Conservation (phyloP, 768 basidiomycete genomes). For the Dacryopinax primogenitus region DNA sequence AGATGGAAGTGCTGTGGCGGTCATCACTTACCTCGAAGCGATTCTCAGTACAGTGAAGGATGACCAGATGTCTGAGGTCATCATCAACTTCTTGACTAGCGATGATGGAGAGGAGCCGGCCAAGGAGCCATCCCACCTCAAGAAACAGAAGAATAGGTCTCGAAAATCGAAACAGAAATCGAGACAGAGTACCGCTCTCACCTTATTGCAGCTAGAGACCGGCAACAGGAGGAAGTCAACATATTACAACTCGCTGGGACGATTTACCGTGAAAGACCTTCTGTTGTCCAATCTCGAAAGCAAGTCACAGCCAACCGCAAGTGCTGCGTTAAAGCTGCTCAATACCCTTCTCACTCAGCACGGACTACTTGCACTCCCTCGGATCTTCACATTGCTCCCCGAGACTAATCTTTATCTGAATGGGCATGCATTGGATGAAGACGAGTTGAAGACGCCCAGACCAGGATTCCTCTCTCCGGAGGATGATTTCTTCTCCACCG, state of each 20-base stretch:
- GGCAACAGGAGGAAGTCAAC: constrained; percentile 48
- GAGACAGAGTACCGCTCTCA: constrained; percentile 74
- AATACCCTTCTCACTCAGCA: constrained; percentile 61
- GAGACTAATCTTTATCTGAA: constrained; percentile 42
- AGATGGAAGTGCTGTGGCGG: constrained; percentile 93
- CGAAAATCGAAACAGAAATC: constrained; percentile 10
- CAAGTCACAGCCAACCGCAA: constrained; percentile 46
- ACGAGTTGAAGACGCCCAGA: constrained; percentile 24
- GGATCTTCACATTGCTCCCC: constrained; percentile 54
- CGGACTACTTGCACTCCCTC: constrained; percentile 49
- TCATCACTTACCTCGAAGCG: constrained; percentile 88
- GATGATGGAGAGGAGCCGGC: constrained; percentile 65
- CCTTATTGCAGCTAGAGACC: constrained; percentile 75
- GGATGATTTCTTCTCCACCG: constrained; percentile 38
- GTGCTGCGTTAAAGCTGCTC: constrained; percentile 69
- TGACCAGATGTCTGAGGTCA: constrained; percentile 52
- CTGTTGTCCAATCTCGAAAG: constrained; percentile 68
- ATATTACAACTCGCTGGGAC: constrained; percentile 76
- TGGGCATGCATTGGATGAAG: constrained; percentile 22
- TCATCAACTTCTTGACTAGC: constrained; percentile 69
- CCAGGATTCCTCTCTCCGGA: constrained; percentile 22
- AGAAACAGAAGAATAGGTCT: not conserved
- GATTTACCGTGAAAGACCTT: constrained; percentile 86
- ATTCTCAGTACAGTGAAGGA: constrained; percentile 63
- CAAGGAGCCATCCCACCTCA: constrained; percentile 34